Percentiles rank a stretch among this genome's conserved stretches.
Evolutionary conservation across 768 basidiomycete genomes (phyloP).

Genomic region (Lactifluus volemus): DNA sequence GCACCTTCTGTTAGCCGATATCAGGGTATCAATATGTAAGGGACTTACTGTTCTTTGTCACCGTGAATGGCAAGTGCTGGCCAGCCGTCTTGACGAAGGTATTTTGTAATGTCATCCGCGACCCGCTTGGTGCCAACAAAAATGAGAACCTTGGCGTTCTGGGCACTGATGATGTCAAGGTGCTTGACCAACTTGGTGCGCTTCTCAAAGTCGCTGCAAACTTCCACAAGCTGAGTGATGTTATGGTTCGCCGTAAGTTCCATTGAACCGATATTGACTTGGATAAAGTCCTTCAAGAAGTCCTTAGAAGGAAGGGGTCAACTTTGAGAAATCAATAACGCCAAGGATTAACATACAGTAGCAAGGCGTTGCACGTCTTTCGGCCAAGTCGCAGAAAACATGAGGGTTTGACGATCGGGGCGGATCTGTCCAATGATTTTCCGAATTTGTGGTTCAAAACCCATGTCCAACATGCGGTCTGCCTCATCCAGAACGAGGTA

Average conservation of each 20-base stretch:
- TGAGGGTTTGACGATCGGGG: slow-evolving; percentile 95
- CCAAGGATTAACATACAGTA: slow-evolving; percentile 40
- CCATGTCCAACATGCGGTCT: slow-evolving; percentile 99
- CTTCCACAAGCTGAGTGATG: slow-evolving; percentile 91
- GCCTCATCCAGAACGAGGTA: slow-evolving; percentile 99
- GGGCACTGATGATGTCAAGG: slow-evolving; percentile 89
- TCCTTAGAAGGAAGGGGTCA: slow-evolving; percentile 43
- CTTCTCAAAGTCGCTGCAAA: slow-evolving; percentile 97
- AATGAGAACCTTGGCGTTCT: slow-evolving; percentile 98
- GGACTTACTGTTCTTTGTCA: slow-evolving; percentile 91
- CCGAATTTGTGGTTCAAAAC: slow-evolving; percentile 99
- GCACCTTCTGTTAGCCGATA: slow-evolving; percentile 1
- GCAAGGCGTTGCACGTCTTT: slow-evolving; percentile 99
- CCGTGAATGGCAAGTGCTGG: slow-evolving; percentile 99
- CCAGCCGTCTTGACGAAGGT: slow-evolving; percentile 96
- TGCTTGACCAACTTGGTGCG: slow-evolving; percentile 93
- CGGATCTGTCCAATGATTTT: slow-evolving; percentile 97
- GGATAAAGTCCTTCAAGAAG: slow-evolving; percentile 93
- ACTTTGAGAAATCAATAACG: background rate
- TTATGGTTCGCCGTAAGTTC: slow-evolving; percentile 98
- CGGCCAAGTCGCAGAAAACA: slow-evolving; percentile 99
- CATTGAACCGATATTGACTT: slow-evolving; percentile 98
- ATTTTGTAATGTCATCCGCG: slow-evolving; percentile 98
- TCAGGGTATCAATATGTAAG: background rate
- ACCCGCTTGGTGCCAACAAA: slow-evolving; percentile 97